Evolutionary conservation across 1,284 basidiomycete species (phyloP), one percentile per base, ranked within the genome.

Genomic region (Clitocybe nebularis): DNA sequence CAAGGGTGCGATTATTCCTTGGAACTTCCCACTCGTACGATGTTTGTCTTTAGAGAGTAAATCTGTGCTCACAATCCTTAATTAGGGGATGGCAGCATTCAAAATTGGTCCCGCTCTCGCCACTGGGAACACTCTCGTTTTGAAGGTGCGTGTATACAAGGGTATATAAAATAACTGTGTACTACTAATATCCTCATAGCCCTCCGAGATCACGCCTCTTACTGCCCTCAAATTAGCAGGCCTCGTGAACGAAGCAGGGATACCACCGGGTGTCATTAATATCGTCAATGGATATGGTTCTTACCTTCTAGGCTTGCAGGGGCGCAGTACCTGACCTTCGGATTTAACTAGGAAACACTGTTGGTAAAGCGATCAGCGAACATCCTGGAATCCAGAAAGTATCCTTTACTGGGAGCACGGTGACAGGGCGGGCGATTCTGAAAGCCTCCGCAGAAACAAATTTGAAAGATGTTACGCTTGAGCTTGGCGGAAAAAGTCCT

Each of bases 161-260:
- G 26, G n/a, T 8, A 4, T 4, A 3, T 29, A 14, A 29, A 29
- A 34, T 14, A 3, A 2, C 1, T 41, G n/a, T 26, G 29, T 38
- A n/a, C 23, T 19, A 40, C 25, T 22, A 4, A 24, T 17, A 3
- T 20, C 11, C 21, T 34, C 14, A n/a, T 41, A 66, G 60, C 85
- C 93, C 5, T 91, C 89, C 17, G 93, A 96, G 66, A 81, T 91
- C 59, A 95, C 93, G 1, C 92, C 93, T 13, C 75, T 96, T 36
- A 85, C 87, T 13, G 87, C 89, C 23, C 68, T 89, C 43, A 71
- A 72, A 44, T 64, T 84, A 61, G 66, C 68, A 34, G 54, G 60
- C 16, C 70, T 86, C 41, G 56, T 71, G 59, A 48, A 68, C 17
- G 67, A 73, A 55, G 89, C 89, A 11, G 80, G 80, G 6, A 70